Evolutionary conservation across 2,329 filamentous ascomycete genomes (phyloP), one percentile per base, ranked within the genome.

Genomic region (Cryphonectria japonica): DNA sequence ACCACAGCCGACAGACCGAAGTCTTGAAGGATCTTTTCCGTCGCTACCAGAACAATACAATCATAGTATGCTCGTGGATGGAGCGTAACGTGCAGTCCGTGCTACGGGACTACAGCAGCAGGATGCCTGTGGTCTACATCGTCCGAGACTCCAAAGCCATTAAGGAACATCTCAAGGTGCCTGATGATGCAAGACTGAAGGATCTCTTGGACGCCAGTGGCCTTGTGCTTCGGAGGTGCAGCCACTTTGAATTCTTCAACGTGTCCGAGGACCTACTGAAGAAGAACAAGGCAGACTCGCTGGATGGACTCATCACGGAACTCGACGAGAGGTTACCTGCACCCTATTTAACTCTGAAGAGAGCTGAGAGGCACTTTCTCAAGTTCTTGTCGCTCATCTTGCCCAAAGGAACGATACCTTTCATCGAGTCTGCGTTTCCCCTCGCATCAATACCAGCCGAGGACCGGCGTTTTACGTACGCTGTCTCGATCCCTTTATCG

Each of bases 201-300:
- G 87, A 87, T 62, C 83, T 93, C 8, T 79, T 93, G 37, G 83
- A 85, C 26, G 85, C 86, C 19, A 88, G 86, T 73, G 85, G 83
- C 32, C 82, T 85, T 1, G 85, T 92, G 22, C 89, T 92, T 75
- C 85, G 90, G 65, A 85, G 84, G 1, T 93, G 90, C 77, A 91
- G 90, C 14, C 94, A 93, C 75, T 87, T 92, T 73, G 92, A 94
- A 76, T 95, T 93, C 78, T 93, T 90, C 82, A 94, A 94, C 75
- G 82, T 92, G 22, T 90, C 90, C 1, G 91, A 93, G 76, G 71
- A 73, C 39, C 32, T 73, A 57, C 43, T 57, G 7, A 69, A 73
- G 50, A 73, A 64, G 57, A 83, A 81, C 26, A 78, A 77, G 6
- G 77, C 80, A 60, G 77, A 75, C 74, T 76, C 74, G 37, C 77